A percentile compares a stretch with the other conserved stretches of the same genome.
Evolutionary conservation across 305 asterid species (phyloP).

Genomic region (Nicotiana rustica): DNA sequence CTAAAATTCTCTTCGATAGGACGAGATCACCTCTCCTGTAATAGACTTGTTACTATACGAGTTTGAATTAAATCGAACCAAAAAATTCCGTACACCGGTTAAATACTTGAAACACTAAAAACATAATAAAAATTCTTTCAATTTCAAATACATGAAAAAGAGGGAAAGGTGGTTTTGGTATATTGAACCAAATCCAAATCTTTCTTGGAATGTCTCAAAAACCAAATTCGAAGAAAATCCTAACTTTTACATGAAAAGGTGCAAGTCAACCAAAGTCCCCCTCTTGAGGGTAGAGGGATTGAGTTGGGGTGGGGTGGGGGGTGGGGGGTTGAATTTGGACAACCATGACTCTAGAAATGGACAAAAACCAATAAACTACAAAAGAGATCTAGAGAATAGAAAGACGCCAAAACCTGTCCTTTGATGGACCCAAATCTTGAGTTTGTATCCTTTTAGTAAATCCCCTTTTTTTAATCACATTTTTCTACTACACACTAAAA

Average conservation of each 20-base stretch:
- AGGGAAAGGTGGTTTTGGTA: conserved; percentile 3
- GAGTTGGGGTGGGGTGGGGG: neutral
- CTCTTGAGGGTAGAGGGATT: conserved; percentile 5
- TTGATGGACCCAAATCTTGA: conserved; percentile 32
- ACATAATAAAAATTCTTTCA: too few species aligned
- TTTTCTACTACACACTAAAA: conserved; percentile 27
- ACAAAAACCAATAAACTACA: conserved; percentile 14
- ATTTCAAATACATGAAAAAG: conserved; percentile 10
- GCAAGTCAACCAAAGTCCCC: conserved; percentile 27
- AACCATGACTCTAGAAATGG: neutral
- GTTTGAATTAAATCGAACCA: too few species aligned
- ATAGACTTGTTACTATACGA: too few species aligned
- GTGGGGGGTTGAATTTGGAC: neutral
- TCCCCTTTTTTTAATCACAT: neutral
- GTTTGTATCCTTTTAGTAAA: conserved; percentile 23
- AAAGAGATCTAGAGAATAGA: neutral
- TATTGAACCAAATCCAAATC: conserved; percentile 24
- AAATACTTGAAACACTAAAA: too few species aligned
- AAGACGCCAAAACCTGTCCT: conserved; percentile 27
- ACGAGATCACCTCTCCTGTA: too few species aligned
- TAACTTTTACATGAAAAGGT: conserved; percentile 23
- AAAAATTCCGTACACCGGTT: too few species aligned
- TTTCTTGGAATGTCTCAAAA: conserved; percentile 32
- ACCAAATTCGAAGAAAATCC: neutral
- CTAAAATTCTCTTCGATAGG: too few species aligned